Conservation (phyloP, 1,139 yeast species). For the Nakaseomyces bracarensis region DNA sequence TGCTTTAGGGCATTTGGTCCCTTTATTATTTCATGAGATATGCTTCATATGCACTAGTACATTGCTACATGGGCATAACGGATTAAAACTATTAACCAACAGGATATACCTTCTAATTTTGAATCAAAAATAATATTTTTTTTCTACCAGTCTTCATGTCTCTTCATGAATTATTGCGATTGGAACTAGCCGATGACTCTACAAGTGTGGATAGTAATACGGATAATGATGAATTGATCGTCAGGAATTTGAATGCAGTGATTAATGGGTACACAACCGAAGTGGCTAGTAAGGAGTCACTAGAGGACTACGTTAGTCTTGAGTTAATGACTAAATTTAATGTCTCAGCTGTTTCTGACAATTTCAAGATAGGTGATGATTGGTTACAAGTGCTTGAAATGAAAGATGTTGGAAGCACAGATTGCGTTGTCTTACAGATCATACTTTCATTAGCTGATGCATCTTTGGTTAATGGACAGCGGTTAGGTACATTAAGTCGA, state of each 20-base stretch:
- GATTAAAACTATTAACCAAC: too few relatives aligned
- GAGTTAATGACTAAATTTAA: conserved; percentile 12
- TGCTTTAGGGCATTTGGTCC: too few relatives aligned
- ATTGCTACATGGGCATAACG: too few relatives aligned
- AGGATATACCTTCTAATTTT: too few relatives aligned
- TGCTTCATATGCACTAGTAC: too few relatives aligned
- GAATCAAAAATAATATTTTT: too few relatives aligned
- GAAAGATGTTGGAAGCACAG: conserved; percentile 10
- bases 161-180: not conserved
- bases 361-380: conserved; percentile 1
- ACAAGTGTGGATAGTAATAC: not conserved
- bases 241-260: not conserved
- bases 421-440: conserved; percentile 14
- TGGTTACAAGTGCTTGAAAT: not conserved
- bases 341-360: conserved; percentile 9
- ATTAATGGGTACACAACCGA: not conserved
- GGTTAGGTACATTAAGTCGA: conserved; percentile 9
- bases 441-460: conserved; percentile 15
- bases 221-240: not conserved
- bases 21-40: too few relatives aligned
- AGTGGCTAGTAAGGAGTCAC: not conserved
- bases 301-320: conserved; percentile 6
- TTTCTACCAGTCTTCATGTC: not conserved
- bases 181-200: not conserved
- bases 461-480: conserved; percentile 19